Evolutionary conservation across 2,329 filamentous ascomycete genomes (phyloP).

Genomic region (Apiospora pterosperma): DNA sequence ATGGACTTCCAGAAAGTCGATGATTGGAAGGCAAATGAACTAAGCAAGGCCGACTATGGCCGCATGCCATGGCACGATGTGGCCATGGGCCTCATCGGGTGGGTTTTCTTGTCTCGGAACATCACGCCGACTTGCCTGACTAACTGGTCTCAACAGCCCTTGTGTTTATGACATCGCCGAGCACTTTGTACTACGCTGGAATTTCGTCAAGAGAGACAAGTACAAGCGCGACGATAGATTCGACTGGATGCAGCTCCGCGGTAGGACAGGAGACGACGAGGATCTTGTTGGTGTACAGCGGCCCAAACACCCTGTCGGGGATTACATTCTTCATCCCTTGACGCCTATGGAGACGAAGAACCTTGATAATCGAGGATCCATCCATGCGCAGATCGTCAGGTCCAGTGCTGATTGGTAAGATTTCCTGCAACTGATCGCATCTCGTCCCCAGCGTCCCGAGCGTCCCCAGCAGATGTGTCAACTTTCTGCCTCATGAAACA

Average conservation of each 20-base stretch:
- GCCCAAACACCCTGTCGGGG: conserved; percentile 83
- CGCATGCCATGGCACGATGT: conserved; percentile 99
- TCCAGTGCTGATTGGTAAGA: conserved; percentile 83
- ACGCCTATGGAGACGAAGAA: conserved; percentile 65
- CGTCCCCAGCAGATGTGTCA: neutral
- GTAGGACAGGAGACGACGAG: conserved; percentile 73
- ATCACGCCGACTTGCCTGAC: neutral
- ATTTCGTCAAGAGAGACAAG: conserved; percentile 95
- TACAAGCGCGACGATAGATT: conserved; percentile 85
- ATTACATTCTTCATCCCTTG: conserved; percentile 79
- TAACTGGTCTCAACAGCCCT: conserved; percentile 51
- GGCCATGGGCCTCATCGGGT: conserved; percentile 72
- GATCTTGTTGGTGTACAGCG: conserved; percentile 85
- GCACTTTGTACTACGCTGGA: conserved; percentile 93
- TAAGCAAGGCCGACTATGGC: conserved; percentile 86
- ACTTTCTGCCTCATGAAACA: neutral
- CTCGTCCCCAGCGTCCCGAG: no score
- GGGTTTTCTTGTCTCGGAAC: neutral
- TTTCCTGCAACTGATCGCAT: neutral
- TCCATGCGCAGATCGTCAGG: conserved; percentile 82
- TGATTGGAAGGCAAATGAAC: conserved; percentile 90
- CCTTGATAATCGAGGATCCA: conserved; percentile 63
- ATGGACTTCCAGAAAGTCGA: conserved; percentile 92
- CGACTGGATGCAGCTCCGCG: conserved; percentile 81
- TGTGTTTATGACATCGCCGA: conserved; percentile 92